These are phyloP conservation scores for Giardia muris DNA, from an alignment of 208 protist species.

Conservation along the genomic window DNA sequence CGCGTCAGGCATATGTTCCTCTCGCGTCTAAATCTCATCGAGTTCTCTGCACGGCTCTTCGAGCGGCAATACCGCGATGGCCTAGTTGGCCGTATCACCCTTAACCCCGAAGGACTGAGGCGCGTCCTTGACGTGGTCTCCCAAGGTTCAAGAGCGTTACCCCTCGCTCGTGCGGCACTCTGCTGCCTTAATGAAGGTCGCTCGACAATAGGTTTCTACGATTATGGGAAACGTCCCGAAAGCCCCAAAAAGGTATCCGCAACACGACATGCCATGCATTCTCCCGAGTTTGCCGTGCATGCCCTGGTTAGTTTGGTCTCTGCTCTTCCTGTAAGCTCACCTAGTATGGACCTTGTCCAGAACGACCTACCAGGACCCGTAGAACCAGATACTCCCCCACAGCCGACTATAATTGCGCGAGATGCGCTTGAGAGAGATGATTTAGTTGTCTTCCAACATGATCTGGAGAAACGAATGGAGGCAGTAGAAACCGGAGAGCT, in stretches of 20 bases:
- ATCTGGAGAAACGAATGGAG: neutral
- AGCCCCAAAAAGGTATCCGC: neutral
- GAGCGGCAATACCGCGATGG: neutral
- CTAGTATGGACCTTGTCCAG: neutral
- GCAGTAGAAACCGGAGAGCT: neutral
- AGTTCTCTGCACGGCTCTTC: neutral
- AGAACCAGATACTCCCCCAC: too few relatives aligned
- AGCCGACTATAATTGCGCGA: neutral
- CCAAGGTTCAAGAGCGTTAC: neutral
- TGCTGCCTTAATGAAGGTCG: neutral
- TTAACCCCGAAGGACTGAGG: neutral
- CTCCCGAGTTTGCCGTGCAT: neutral
- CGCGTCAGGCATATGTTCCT: neutral
- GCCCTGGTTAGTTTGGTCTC: neutral
- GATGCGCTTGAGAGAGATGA: neutral
- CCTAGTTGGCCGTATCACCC: neutral
- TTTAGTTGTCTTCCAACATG: neutral
- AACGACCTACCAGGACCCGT: neutral
- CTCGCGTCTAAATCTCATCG: neutral
- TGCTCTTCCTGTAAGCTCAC: neutral
- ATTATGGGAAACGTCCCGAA: neutral
- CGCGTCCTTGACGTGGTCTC: neutral
- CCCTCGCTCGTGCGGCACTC: neutral
- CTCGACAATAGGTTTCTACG: neutral
- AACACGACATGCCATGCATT: neutral